phyloP scores from a whole-genome alignment of 441 rosid species.

The Gossypium lobatum region DNA sequence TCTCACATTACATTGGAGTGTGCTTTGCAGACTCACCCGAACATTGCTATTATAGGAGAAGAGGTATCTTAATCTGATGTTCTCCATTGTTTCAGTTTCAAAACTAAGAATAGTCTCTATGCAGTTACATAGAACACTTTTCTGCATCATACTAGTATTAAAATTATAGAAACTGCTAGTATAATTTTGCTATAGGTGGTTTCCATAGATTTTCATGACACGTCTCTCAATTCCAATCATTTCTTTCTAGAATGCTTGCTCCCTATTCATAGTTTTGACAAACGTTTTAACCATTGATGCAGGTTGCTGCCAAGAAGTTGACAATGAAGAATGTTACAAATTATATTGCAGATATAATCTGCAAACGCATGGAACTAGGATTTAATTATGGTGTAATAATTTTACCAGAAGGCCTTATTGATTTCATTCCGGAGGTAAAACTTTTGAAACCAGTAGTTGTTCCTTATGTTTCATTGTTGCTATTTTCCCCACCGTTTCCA shows the following conservation, averaged over 20 bases:
- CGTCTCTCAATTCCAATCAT: not conserved
- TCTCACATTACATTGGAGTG: constrained; percentile 97
- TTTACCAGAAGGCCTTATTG: constrained; percentile 91
- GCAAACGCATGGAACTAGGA: constrained; percentile 61
- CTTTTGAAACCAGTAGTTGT: not conserved
- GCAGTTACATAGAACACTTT: not conserved
- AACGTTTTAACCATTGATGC: constrained; percentile 14
- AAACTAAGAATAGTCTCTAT: not conserved
- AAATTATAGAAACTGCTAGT: not conserved
- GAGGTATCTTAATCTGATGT: constrained; percentile 46
- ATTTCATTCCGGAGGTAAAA: constrained; percentile 91
- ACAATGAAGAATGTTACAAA: constrained; percentile 84
- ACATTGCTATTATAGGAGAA: constrained; percentile 83
- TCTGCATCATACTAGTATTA: not conserved
- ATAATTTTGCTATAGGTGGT: not conserved
- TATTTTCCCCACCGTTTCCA: not conserved
- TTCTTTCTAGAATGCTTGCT: not conserved
- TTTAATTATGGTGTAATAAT: constrained; percentile 85
- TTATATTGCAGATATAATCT: constrained; percentile 67
- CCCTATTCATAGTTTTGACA: not conserved
- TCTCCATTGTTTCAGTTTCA: not conserved
- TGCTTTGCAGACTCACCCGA: constrained; percentile 96
- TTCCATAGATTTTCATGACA: not conserved
- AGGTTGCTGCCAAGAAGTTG: constrained; percentile 78
- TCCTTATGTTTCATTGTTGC: not conserved